Base-by-base conservation (phyloP, 2,329 filamentous ascomycete species). In the Beauveria varroae region DNA sequence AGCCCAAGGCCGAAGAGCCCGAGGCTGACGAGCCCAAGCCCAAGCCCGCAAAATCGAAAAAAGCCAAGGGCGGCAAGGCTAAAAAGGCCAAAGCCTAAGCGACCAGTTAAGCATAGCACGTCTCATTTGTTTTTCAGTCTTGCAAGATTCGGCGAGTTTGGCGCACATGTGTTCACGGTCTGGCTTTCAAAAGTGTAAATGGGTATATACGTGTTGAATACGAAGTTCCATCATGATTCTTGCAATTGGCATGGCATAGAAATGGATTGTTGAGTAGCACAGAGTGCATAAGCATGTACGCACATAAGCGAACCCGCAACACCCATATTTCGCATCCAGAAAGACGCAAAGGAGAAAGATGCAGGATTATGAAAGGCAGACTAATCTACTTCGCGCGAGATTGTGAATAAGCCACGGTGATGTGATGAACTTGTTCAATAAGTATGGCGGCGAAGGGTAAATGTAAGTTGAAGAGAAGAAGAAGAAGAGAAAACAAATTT, bases 221-320 rank as follows among this genome's bases (percentile, higher is more conserved):
- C 57, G 57, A 59, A 22, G 52, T 52, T 51, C 44, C 47, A 44
- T 52, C 55, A 57, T 50, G 12, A 41, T 41, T 41, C 34, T 26
- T 43, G 16, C 16, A n/a, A 16, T 24, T 55, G 6, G 28, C 20
- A 40, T 24, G 18, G 8, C 18, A 40, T 28, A 34, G 9, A 56
- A 34, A 34, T 7, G 0, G 1, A n/a, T 34, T 22, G 28, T 26
- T 16, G n/a, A 37, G 30, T 20, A 57, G n/a, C 47, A 52, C 14
- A 44, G 10, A 20, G 22, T 43, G 56, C 18, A 54, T n/a, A 49
- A 34, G 50, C n/a, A 81, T 85, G 81, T 85, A 72, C 77, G 81
- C 82, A 73, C 81, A 82, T 81, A 85, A 76, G 82, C 82, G 82
- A 85, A 85, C 81, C 82, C 78, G 76, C 74, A 72, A 75, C 77